Evolutionary conservation across 192 early-diverging fungal genomes (phyloP).

Genomic region (Coemansia sp.): DNA sequence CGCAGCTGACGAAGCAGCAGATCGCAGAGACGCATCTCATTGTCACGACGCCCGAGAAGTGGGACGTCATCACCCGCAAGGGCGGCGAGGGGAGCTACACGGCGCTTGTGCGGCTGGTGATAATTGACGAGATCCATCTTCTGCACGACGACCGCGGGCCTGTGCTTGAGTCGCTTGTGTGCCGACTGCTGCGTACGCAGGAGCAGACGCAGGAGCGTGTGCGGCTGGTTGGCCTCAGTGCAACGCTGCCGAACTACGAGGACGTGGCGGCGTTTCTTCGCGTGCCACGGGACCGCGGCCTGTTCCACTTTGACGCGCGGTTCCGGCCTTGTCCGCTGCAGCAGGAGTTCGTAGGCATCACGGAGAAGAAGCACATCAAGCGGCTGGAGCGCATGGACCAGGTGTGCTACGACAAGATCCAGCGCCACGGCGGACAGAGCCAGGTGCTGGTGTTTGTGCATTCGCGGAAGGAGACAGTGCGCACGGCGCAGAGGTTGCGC

Average conservation of each 20-base stretch:
- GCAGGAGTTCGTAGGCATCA: constrained; percentile 96
- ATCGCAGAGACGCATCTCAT: constrained; percentile 96
- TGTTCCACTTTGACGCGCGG: constrained; percentile 93
- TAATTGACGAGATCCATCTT: constrained; percentile 97
- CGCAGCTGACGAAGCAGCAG: constrained; percentile 95
- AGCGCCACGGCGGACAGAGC: constrained; percentile 79
- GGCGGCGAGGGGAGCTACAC: constrained; percentile 91
- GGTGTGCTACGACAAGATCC: constrained; percentile 92
- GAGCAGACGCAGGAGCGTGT: constrained; percentile 89
- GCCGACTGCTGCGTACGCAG: constrained; percentile 80
- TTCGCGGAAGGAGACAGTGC: constrained; percentile 96
- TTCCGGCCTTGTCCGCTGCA: constrained; percentile 94
- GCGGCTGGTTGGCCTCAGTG: constrained; percentile 89
- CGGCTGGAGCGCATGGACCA: constrained; percentile 96
- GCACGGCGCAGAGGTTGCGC: constrained; percentile 87
- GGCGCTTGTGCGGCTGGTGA: constrained; percentile 83
- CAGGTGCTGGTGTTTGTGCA: constrained; percentile 97
- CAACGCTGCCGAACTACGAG: constrained; percentile 94
- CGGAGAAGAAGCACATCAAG: constrained; percentile 94
- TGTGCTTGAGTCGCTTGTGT: constrained; percentile 91
- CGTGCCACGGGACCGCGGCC: constrained; percentile 73
- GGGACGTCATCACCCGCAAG: constrained; percentile 98
- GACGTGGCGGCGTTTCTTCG: constrained; percentile 96
- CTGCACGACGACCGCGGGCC: constrained; percentile 97
- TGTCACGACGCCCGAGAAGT: constrained; percentile 98